Base-by-base conservation (phyloP, 129 eudicot species). In the Calendula officinalis region DNA sequence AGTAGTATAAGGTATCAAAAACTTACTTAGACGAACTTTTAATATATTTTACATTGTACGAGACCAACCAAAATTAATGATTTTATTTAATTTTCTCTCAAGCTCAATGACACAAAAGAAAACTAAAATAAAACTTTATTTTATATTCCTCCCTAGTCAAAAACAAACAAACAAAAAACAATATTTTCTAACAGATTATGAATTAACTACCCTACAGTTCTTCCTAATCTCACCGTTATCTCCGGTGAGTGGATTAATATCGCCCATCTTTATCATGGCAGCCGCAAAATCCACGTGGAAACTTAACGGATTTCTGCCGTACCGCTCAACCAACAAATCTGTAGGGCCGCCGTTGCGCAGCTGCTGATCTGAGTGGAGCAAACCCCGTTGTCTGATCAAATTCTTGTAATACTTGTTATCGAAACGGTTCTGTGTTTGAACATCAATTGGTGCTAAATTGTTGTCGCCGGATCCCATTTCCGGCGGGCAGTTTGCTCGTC, bases 241-340 rank as follows among this genome's bases (percentile, higher is more conserved):
- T 1, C 86, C 91, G 0, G 82, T 78, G 40, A 81, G 84, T 0
- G 84, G 87, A n/a, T 61, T 56, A 41, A 84, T 77, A 66, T 81
- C 78, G 3, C 82, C 91, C 87, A 84, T 78, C 68, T 81, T 81
- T 36, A 84, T 56, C 84, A 84, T 84, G 7, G 84, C 91, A 7
- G 77, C 72, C 6, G 60, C 82, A 46, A 82, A 82, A 60, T 82
- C 83, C 1, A 49, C 22, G 0, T 47, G 3, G 46, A 82, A 82
- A 5, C 55, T 60, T 3, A 41, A 38, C 5, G 75, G 57, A 48
- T 74, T 35, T 12, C 33, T 70, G 68, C 78, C 61, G 56, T 73
- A 82, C 4, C 62, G 6, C 14, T 68, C 67, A 27, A 77, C 82
- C 34, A 72, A 39, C 2, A 74, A 60, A 53, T 77, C 80, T 0